These are phyloP conservation scores for Typha latifolia DNA, from an alignment of 176 grass and related monocot genomes.

Conservation along the genomic window DNA sequence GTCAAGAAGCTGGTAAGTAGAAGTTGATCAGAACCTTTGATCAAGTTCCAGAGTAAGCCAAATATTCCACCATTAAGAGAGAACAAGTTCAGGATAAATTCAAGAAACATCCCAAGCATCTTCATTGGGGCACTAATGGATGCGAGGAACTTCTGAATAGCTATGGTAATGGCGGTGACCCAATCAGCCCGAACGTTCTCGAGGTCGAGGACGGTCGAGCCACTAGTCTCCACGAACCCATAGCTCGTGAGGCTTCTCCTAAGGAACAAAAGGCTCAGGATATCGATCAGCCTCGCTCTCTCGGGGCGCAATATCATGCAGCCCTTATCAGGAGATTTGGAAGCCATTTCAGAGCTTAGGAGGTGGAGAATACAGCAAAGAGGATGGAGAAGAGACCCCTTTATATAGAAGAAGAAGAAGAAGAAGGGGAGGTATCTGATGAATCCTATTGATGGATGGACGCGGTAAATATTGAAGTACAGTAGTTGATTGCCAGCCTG, in stretches of 20 bases:
- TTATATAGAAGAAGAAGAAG: no score
- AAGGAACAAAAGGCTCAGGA: constrained; percentile 42
- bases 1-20: neutral
- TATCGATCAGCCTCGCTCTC: constrained; percentile 42
- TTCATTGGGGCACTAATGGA: constrained; percentile 20
- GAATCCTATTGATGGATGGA: no score
- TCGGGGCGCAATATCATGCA: constrained; percentile 35
- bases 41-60: constrained; percentile 35
- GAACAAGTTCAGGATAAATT: constrained; percentile 53
- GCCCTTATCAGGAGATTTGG: neutral
- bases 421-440: no score
- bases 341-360: neutral
- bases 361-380: no score
- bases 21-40: constrained; percentile 3
- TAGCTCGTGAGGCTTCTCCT: constrained; percentile 31
- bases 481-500: no score
- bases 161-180: constrained; percentile 22
- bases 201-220: constrained; percentile 6
- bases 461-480: no score
- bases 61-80: constrained; percentile 47
- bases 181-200: constrained; percentile 15
- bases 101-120: constrained; percentile 18
- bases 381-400: no score
- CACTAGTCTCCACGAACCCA: constrained; percentile 26
- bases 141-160: constrained; percentile 30